Evolutionary conservation across 257 asterid species (phyloP), one percentile per base, ranked within the genome.

Genomic region (Penstemon newberryi): DNA sequence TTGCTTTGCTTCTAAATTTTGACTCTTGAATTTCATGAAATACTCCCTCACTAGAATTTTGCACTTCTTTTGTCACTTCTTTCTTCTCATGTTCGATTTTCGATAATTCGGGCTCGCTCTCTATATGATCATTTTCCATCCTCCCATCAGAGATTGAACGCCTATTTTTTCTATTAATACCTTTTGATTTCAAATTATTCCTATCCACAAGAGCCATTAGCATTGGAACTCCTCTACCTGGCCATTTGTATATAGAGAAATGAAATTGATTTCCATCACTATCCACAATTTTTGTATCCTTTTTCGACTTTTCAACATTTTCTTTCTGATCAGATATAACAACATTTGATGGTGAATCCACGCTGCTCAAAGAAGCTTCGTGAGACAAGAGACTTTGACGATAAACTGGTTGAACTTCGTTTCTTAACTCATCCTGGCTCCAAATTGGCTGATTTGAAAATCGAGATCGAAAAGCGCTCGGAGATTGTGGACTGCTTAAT

Each of bases 161-260:
- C 75, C 73, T 77, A 44, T 80, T 72, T 44, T 64, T n/a, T 44
- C 56, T 78, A 11, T 54, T 53, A 46, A 45, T 66, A 41, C 57
- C 77, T 54, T 66, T 75, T 7, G 80, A 41, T 63, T 78, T 81
- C 43, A 66, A 64, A 54, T 66, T 65, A 15, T 71, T 74, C 66
- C 73, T 70, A 54, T 73, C 68, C 53, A 73, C 72, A 38, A 83
- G 72, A 5, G 90, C 76, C 70, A 73, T 76, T 57, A 85, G 70
- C 70, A 83, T 69, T 12, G 96, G 92, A 43, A 83, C 83, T 65
- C 85, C 97, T 52, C 67, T 72, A 47, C 87, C 96, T 19, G 88
- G 90, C 99, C 97, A 93, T 75, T 87, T 90, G 76, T 90, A 91
- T 62, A 93, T 88, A 10, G 99, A 93, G 85, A 90, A 93, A 70